Conservation (phyloP, 2,329 filamentous ascomycete species). For the Curvularia sp. region DNA sequence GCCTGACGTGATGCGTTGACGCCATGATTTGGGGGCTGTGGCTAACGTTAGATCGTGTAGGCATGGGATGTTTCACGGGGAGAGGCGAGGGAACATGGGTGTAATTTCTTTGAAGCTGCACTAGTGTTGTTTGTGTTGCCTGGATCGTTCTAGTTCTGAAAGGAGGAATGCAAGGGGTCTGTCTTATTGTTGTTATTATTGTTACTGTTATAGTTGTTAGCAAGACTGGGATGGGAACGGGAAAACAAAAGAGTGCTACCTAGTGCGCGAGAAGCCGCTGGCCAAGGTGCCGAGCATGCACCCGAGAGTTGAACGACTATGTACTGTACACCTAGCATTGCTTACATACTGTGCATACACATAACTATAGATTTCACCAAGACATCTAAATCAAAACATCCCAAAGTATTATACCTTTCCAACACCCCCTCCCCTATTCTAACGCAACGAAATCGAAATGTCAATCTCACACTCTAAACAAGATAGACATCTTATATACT, state of each 20-base stretch:
- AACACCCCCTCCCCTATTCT: neutral
- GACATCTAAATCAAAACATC: no score
- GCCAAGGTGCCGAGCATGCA: neutral
- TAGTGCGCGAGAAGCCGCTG: neutral
- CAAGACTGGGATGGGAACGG: neutral
- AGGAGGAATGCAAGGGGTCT: neutral
- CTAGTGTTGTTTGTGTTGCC: neutral
- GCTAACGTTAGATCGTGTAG: neutral
- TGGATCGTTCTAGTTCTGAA: neutral
- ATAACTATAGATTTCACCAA: neutral
- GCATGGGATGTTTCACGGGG: neutral
- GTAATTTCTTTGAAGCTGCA: neutral
- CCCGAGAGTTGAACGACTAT: neutral
- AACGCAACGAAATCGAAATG: neutral
- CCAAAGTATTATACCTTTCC: no score
- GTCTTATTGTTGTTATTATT: neutral
- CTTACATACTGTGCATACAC: neutral
- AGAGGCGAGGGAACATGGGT: no score
- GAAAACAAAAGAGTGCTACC: neutral
- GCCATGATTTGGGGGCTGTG: neutral
- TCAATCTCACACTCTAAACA: neutral
- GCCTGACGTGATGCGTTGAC: no score
- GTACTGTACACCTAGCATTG: neutral
- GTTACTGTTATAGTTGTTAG: neutral
- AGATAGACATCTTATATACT: neutral